Evolutionary conservation across 1,139 yeast species (phyloP).

Genomic region (Scheffersomyces segobiensis): DNA sequence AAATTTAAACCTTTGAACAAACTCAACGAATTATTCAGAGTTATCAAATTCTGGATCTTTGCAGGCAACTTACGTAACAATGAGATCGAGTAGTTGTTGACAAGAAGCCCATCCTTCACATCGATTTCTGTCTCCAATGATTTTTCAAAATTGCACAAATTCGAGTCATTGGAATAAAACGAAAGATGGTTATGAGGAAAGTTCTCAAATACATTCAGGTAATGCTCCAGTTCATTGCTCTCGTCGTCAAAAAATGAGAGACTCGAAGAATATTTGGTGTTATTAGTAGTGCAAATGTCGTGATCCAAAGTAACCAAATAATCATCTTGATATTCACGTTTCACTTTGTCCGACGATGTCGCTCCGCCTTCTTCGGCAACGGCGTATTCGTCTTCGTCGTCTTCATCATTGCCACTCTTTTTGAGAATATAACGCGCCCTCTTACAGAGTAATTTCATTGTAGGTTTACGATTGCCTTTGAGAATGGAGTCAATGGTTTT

Average conservation of each 20-base stretch:
- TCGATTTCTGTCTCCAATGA: constrained; percentile 32
- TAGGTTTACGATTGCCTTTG: constrained; percentile 49
- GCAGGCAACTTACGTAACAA: constrained; percentile 33
- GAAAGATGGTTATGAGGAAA: constrained; percentile 40
- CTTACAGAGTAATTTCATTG: constrained; percentile 42
- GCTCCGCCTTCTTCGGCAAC: neutral
- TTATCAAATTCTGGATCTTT: constrained; percentile 38
- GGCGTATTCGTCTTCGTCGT: constrained; percentile 6
- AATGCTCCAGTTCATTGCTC: constrained; percentile 1
- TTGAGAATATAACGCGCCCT: constrained; percentile 50
- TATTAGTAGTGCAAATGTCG: constrained; percentile 38
- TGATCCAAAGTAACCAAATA: constrained; percentile 37
- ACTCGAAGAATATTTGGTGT: constrained; percentile 15
- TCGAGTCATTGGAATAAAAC: constrained; percentile 42
- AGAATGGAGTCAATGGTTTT: constrained; percentile 35
- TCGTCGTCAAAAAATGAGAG: constrained; percentile 13
- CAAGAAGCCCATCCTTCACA: constrained; percentile 23
- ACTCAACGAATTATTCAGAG: constrained; percentile 31
- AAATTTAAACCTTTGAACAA: constrained; percentile 37
- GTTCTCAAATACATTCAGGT: constrained; percentile 21
- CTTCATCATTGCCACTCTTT: constrained; percentile 21
- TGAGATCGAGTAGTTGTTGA: constrained; percentile 22
- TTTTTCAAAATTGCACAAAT: constrained; percentile 34
- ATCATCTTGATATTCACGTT: constrained; percentile 30
- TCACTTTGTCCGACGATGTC: neutral